Evolutionary conservation across 305 asterid genomes (phyloP).

Genomic region (Solanum hybrid): DNA sequence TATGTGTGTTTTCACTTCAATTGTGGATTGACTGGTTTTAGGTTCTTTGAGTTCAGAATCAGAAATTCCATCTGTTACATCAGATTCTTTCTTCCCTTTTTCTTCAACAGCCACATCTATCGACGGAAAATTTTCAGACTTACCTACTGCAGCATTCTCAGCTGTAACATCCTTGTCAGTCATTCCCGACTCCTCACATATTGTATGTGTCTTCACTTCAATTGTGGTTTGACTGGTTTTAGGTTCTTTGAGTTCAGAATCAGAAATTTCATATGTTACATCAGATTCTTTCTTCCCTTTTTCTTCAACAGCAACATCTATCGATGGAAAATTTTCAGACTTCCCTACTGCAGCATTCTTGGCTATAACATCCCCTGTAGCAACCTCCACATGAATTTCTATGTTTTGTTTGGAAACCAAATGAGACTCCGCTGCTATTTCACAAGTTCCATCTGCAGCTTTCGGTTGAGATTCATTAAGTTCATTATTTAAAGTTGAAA

Average conservation of each 20-base stretch:
- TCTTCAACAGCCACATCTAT: slow-evolving; percentile 7
- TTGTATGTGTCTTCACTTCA: neutral
- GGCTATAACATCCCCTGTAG: neutral
- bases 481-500: neutral
- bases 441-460: slow-evolving; percentile 3
- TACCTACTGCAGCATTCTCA: slow-evolving; percentile 4
- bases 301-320: slow-evolving; percentile 6
- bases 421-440: neutral
- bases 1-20: neutral
- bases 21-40: neutral
- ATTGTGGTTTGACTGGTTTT: neutral
- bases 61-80: slow-evolving; percentile 2
- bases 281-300: neutral
- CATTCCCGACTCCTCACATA: neutral
- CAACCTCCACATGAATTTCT: slow-evolving; percentile 6
- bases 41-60: neutral
- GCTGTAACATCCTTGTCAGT: neutral
- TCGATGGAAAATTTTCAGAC: neutral
- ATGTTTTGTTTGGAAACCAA: neutral
- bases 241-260: neutral
- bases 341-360: slow-evolving; percentile 3
- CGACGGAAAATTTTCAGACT: neutral
- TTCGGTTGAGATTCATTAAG: slow-evolving; percentile 1
- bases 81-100: neutral
- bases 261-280: neutral